These are phyloP conservation scores for Phlyctochytrium arcticum DNA, from an alignment of 192 early-diverging fungal species.

Conservation along the genomic window DNA sequence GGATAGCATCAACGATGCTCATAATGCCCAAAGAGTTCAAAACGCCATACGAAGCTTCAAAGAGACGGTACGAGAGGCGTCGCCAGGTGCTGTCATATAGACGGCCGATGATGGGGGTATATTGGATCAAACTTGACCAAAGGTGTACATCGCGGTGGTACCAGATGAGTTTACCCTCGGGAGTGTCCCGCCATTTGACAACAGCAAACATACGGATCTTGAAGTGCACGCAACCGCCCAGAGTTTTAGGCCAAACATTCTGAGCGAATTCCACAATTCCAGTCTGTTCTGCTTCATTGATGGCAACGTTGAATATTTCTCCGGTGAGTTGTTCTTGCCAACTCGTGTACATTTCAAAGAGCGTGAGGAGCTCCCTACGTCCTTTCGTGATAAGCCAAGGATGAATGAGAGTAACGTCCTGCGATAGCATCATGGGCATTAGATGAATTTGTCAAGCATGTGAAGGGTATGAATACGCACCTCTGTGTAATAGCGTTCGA, in stretches of 20 bases:
- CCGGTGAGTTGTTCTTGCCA: neutral
- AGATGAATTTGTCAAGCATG: too few relatives aligned
- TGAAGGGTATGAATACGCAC: too few relatives aligned
- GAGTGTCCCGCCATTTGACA: slow-evolving; percentile 1
- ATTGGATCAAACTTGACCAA: neutral
- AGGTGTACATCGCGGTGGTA: slow-evolving; percentile 1
- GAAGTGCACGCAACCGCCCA: neutral
- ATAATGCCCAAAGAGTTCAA: too few relatives aligned
- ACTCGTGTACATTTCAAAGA: slow-evolving; percentile 8
- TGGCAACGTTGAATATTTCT: neutral
- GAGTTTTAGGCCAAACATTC: neutral
- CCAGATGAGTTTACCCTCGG: neutral
- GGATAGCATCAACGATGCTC: too few relatives aligned
- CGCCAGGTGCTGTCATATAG: slow-evolving; percentile 1
- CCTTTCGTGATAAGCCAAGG: slow-evolving; percentile 2
- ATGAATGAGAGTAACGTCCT: slow-evolving; percentile 3
- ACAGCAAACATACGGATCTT: neutral
- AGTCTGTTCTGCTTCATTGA: neutral
- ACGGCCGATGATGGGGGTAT: neutral
- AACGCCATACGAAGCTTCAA: too few relatives aligned
- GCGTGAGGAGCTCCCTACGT: neutral
- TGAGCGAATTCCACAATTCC: slow-evolving; percentile 10
- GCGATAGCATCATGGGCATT: neutral
- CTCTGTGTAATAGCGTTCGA: neutral
- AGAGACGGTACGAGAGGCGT: too few relatives aligned